A percentile compares a stretch with the other conserved stretches of the same genome.
Conservation (phyloP, 495 filamentous ascomycete species). For the Glutinoglossum americanum region DNA sequence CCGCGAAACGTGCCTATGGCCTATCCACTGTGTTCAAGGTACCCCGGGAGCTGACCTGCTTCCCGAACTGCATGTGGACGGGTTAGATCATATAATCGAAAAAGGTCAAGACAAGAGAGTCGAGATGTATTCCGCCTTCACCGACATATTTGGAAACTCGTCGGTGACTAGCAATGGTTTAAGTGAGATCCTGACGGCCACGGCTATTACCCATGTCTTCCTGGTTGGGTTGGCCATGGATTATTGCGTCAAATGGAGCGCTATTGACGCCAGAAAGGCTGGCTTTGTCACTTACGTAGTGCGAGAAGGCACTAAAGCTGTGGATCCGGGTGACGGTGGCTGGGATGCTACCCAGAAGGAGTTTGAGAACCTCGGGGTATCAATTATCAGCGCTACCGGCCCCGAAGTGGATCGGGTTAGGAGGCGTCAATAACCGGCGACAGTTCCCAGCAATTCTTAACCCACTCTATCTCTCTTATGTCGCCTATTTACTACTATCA, state of each 20-base stretch:
- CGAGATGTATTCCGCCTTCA: slow-evolving; percentile 88
- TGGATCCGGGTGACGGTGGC: slow-evolving; percentile 26
- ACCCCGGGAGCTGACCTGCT: slow-evolving; percentile 55
- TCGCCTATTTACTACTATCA: background rate
- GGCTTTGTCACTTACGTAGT: slow-evolving; percentile 63
- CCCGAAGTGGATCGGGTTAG: background rate
- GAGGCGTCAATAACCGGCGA: background rate
- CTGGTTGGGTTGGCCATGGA: slow-evolving; percentile 72
- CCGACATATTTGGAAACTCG: slow-evolving; percentile 44
- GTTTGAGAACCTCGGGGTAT: slow-evolving; percentile 31
- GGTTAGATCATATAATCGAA: slow-evolving; percentile 41
- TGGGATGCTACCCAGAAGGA: slow-evolving; percentile 34
- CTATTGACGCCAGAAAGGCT: slow-evolving; percentile 49
- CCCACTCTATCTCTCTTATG: background rate
- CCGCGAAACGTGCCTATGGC: slow-evolving; percentile 60
- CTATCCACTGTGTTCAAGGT: slow-evolving; percentile 63
- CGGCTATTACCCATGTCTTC: slow-evolving; percentile 52
- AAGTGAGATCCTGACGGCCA: slow-evolving; percentile 28
- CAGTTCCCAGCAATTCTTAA: background rate
- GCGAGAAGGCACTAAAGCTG: slow-evolving; percentile 53
- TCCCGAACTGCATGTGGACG: slow-evolving; percentile 40
- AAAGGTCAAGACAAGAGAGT: slow-evolving; percentile 55
- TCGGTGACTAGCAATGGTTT: slow-evolving; percentile 30
- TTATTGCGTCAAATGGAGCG: slow-evolving; percentile 71
- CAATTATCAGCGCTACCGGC: slow-evolving; percentile 26